A percentile compares a stretch with the other conserved stretches of the same genome.
Evolutionary conservation across 2,329 filamentous ascomycete species (phyloP).

Genomic region (Penicillium hesseltinei): DNA sequence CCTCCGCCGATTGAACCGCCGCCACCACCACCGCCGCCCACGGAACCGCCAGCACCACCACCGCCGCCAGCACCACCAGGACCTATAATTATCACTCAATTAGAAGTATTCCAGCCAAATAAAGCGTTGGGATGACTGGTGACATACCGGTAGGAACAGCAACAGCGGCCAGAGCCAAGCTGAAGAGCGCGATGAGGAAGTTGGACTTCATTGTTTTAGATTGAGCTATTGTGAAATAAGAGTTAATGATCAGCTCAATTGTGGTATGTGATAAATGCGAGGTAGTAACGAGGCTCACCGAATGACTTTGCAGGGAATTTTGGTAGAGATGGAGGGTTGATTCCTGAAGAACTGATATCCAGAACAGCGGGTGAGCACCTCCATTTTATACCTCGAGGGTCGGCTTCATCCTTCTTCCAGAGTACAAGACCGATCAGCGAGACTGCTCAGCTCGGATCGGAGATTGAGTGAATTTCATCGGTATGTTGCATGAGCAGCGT

Average conservation of each 20-base stretch:
- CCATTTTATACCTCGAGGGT: neutral
- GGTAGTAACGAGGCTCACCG: neutral
- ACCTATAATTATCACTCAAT: neutral
- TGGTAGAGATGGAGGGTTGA: neutral
- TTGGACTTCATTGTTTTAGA: slow-evolving; percentile 4
- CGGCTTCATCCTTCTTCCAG: neutral
- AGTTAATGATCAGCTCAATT: neutral
- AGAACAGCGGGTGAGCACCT: neutral
- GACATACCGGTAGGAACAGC: slow-evolving; percentile 5
- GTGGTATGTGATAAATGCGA: fast-evolving
- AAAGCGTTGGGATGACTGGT: too few relatives aligned
- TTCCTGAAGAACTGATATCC: neutral
- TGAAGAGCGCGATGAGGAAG: slow-evolving; percentile 2
- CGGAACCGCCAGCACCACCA: neutral
- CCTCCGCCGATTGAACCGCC: slow-evolving; percentile 4
- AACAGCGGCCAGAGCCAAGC: slow-evolving; percentile 4
- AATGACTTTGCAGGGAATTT: neutral
- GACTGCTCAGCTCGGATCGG: neutral
- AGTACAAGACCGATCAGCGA: neutral
- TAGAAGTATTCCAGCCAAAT: neutral
- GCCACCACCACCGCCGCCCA: slow-evolving; percentile 1
- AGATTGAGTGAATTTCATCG: neutral
- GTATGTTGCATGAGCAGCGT: neutral
- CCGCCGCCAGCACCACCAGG: neutral
- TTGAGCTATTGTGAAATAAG: neutral